Evolutionary conservation across 1,284 basidiomycete genomes (phyloP).

Genomic region (Austropuccinia psidii): DNA sequence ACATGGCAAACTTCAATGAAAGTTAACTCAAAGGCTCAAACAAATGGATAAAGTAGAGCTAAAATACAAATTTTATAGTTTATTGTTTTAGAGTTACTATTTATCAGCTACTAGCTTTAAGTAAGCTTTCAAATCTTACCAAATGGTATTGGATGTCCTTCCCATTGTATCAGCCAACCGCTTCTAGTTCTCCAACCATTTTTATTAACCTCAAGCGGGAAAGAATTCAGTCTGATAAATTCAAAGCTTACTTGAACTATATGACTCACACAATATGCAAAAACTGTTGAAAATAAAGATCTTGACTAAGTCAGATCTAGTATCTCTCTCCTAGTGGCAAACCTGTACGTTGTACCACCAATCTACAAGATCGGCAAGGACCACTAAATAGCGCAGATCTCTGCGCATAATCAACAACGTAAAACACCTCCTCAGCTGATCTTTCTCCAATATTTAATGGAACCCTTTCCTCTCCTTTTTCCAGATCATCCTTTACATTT

Average conservation of each 20-base stretch:
- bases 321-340: too few relatives aligned
- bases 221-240: not conserved
- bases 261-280: constrained; percentile 69
- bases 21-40: constrained; percentile 89
- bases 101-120: too few relatives aligned
- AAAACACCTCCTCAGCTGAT: too few relatives aligned
- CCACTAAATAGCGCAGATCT: too few relatives aligned
- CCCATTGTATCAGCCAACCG: constrained; percentile 95
- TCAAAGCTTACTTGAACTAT: not conserved
- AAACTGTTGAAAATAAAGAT: constrained; percentile 99
- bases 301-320: too few relatives aligned
- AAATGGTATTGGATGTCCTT: constrained; percentile 85
- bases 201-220: constrained; percentile 63
- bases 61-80: constrained; percentile 32
- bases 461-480: too few relatives aligned
- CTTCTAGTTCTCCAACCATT: constrained; percentile 83
- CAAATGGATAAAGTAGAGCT: constrained; percentile 95
- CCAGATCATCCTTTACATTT: too few relatives aligned
- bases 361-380: too few relatives aligned
- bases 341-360: too few relatives aligned
- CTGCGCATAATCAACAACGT: too few relatives aligned
- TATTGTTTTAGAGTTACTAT: not conserved
- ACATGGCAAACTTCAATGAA: constrained; percentile 97
- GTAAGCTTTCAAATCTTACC: constrained; percentile 57
- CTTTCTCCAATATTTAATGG: too few relatives aligned